Base-by-base conservation (phyloP, 202 grass and related monocot genomes). In the Carex sylvatica region DNA sequence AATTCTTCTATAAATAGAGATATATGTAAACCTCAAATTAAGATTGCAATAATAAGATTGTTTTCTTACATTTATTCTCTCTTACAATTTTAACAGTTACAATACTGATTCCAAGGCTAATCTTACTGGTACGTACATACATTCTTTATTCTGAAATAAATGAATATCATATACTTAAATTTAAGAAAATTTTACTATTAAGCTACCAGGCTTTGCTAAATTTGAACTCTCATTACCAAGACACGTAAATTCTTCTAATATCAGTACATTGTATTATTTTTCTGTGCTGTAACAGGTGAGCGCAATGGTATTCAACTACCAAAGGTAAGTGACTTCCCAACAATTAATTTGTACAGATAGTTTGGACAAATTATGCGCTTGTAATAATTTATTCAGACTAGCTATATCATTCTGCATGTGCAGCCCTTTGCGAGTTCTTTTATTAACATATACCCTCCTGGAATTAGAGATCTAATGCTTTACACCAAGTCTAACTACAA, bases 101-200 rank as follows among this genome's bases (percentile, higher is more conserved):
- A 20, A 12, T 20, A 89, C 84, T 19, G 87, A 89, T 76, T 70
- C 54, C 13, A 18, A 52, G 18, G 83, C 13, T 61, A 77, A 51
- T 16, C 78, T 76, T 26, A 78, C 79, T 8, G 87, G 87, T 23
- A 70, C 16, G 28, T 28, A 28, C 28, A 28, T 28, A 28, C 28
- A 22, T 6, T 3, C 5, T 8, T 70, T 40, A 28, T 28, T 28
- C 1, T 28, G 28, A 28, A 28, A 28, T 2, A 28, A 28, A 28
- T 28, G 28, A 28, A 28, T 28, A 28, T 28, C 28, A 28, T 28
- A 28, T 28, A 28, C 28, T 28, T 28, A 28, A 28, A 28, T 28
- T 28, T 28, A 28, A 28, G 28, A 28, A 28, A 28, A 28, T 28
- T 28, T 28, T 28, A 28, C 28, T 28, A 28, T 28, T 28, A 28